A percentile compares a stretch with the other conserved stretches of the same genome.
These are phyloP conservation scores for Pythium sukuiense DNA, from an alignment of 352 stramenopile genomes.

Conservation along the genomic window DNA sequence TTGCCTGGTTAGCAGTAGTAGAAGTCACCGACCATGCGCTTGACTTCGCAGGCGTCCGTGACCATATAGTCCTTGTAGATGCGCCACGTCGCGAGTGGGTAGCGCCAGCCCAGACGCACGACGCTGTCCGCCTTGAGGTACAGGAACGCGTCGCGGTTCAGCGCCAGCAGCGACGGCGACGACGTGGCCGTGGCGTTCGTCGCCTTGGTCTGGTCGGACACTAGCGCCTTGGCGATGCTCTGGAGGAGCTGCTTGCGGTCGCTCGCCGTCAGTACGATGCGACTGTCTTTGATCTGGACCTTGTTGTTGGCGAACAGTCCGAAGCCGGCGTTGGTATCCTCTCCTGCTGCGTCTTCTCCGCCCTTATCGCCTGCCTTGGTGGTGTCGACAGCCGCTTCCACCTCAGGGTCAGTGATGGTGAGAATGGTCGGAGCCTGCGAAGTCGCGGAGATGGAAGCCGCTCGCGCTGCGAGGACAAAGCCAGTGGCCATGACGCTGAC, in stretches of 20 bases:
- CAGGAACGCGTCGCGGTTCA: conserved; percentile 25
- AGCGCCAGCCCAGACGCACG: conserved; percentile 27
- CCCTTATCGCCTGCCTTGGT: not conserved
- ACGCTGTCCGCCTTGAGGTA: conserved; percentile 16
- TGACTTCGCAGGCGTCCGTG: conserved; percentile 20
- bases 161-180: conserved; percentile 12
- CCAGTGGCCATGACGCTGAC: conserved; percentile 9
- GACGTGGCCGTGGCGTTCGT: not conserved
- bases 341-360: not conserved
- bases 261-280: conserved; percentile 24
- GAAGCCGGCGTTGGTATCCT: not conserved
- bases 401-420: not conserved
- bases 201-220: conserved; percentile 13
- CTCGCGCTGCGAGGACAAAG: conserved; percentile 8
- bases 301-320: conserved; percentile 26
- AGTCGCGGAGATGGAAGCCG: not conserved
- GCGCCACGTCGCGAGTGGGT: conserved; percentile 20
- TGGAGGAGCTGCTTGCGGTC: conserved; percentile 23
- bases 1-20: conserved; percentile 23
- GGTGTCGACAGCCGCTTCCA: not conserved
- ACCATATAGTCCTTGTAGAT: conserved; percentile 22
- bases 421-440: not conserved
- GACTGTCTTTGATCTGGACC: conserved; percentile 24
- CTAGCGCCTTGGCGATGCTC: conserved; percentile 14
- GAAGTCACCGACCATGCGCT: conserved; percentile 21